These are phyloP conservation scores for Senecio squalidus DNA, from an alignment of 140 eudicot species.

Conservation along the genomic window DNA sequence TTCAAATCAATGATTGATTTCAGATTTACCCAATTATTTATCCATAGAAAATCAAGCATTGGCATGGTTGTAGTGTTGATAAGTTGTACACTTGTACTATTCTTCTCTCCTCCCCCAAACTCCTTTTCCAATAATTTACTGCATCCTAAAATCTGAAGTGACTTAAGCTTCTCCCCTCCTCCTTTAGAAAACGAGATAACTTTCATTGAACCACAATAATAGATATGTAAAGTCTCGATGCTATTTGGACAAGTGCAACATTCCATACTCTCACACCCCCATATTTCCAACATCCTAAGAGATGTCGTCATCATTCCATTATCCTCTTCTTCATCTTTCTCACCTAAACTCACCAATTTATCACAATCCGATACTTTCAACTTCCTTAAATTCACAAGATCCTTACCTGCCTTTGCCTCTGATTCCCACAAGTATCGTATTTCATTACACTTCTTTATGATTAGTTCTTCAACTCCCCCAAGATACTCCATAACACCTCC, in stretches of 20 bases:
- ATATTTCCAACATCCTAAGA: background rate
- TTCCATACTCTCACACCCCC: background rate
- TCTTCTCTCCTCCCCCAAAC: background rate
- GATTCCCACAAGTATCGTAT: background rate
- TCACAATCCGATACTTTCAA: background rate
- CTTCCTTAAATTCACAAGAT: background rate
- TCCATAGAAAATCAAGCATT: background rate
- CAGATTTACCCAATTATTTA: background rate
- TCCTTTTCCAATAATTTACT: background rate
- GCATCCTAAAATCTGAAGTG: rapidly evolving
- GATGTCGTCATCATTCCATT: background rate
- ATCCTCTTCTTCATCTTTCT: background rate
- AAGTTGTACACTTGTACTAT: background rate
- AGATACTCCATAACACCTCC: too few species aligned
- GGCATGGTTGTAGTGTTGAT: background rate
- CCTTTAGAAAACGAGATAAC: background rate
- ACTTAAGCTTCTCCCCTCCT: conserved; percentile 1
- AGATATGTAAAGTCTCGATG: background rate
- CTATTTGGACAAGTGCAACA: background rate
- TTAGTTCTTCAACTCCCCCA: background rate
- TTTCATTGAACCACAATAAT: background rate
- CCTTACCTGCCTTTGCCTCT: background rate
- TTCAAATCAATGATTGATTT: background rate
- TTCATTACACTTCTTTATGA: background rate
- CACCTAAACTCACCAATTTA: background rate